Percentiles rank a stretch among this genome's conserved stretches.
Conservation (phyloP, 2,329 filamentous ascomycete genomes). For the Fusarium foetens region DNA sequence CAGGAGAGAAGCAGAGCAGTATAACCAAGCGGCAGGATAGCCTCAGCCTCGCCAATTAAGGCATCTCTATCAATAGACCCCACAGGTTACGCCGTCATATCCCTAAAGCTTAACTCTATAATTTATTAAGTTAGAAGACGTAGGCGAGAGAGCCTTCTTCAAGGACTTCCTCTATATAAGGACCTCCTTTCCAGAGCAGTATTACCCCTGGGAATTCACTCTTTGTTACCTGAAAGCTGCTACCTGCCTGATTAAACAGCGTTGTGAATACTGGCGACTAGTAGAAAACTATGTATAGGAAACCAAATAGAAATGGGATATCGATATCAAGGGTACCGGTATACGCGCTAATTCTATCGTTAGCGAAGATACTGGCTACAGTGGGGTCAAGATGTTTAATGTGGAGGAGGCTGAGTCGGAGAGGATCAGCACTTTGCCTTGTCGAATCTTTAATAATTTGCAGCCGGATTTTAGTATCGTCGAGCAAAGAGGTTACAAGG, state of each 20-base stretch:
- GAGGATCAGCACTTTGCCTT: neutral
- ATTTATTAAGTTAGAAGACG: too few species aligned
- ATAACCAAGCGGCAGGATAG: too few species aligned
- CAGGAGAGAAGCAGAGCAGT: too few species aligned
- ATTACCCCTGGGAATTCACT: neutral
- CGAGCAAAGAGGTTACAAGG: neutral
- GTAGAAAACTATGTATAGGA: fast-evolving
- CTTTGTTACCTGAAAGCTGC: fast-evolving
- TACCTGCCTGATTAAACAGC: neutral
- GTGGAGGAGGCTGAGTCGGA: neutral
- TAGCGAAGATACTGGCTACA: neutral
- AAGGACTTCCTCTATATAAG: too few species aligned
- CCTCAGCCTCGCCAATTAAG: too few species aligned
- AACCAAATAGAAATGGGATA: neutral
- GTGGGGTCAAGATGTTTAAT: neutral
- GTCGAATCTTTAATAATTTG: neutral
- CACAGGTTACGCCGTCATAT: too few species aligned
- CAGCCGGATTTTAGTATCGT: neutral
- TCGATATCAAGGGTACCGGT: neutral
- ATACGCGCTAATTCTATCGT: neutral
- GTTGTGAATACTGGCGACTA: neutral
- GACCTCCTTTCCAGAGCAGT: too few species aligned
- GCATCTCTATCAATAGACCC: too few species aligned
- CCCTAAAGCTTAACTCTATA: too few species aligned
- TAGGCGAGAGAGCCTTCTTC: too few species aligned